Conservation (phyloP, 2,329 filamentous ascomycete species). For the Fusarium sp. region DNA sequence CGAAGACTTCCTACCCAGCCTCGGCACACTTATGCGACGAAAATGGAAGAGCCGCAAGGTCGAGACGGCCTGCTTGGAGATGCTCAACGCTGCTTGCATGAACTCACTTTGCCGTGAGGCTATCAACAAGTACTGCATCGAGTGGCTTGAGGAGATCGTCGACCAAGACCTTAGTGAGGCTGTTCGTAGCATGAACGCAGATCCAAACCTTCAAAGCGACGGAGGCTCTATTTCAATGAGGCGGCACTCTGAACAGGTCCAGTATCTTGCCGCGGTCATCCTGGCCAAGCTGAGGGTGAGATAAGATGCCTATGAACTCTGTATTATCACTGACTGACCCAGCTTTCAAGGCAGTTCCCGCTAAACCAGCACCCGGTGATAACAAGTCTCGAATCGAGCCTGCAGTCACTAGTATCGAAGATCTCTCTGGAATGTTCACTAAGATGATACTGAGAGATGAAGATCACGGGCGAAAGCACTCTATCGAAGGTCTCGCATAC, state of each 20-base stretch:
- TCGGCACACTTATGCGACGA: slow-evolving; percentile 80
- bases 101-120: slow-evolving; percentile 83
- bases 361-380: slow-evolving; percentile 53
- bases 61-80: slow-evolving; percentile 85
- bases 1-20: slow-evolving; percentile 83
- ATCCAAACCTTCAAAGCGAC: slow-evolving; percentile 67
- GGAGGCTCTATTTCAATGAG: slow-evolving; percentile 69
- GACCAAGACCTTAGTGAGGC: slow-evolving; percentile 73
- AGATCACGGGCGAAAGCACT: slow-evolving; percentile 70
- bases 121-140: slow-evolving; percentile 83
- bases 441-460: slow-evolving; percentile 72
- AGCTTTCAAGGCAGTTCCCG: slow-evolving; percentile 65
- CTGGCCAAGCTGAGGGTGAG: slow-evolving; percentile 75
- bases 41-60: slow-evolving; percentile 88
- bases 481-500: slow-evolving; percentile 92
- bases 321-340: slow-evolving; percentile 60
- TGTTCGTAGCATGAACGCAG: slow-evolving; percentile 60
- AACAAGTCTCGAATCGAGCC: slow-evolving; percentile 59
- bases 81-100: slow-evolving; percentile 92
- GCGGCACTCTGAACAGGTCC: slow-evolving; percentile 69
- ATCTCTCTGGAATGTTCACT: slow-evolving; percentile 71
- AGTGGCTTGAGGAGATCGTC: slow-evolving; percentile 88
- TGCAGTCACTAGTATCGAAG: slow-evolving; percentile 71
- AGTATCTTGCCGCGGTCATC: slow-evolving; percentile 77
- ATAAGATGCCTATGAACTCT: slow-evolving; percentile 6